Evolutionary conservation across 1,284 basidiomycete species (phyloP), one percentile per base, ranked within the genome.

Genomic region (Calocybe gambosa): DNA sequence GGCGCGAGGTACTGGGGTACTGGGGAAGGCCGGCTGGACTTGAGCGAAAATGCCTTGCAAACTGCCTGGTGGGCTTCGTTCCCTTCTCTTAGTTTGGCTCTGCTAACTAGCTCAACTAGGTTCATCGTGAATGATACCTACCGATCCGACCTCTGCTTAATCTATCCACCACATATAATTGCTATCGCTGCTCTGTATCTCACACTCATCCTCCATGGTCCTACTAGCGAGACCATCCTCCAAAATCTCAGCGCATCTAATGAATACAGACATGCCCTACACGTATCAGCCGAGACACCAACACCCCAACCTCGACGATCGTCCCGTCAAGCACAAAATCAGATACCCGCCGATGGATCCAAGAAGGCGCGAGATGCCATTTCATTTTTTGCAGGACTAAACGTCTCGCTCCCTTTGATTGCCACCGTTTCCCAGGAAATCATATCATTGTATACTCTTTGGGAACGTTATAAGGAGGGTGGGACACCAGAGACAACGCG

Each of bases 121-220:
- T 93, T 94, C 62, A 81, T 97, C 54, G 84, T 98, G 59, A 99
- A 98, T 68, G 96, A 99, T 65, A 92, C 89, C 0, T 98, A 93
- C 62, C 84, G 92, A 42, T 92, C 90, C 1, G 88, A 94, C 45
- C 70, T 98, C 9, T 91, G 89, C 55, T 80, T 98, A 8, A 68
- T 96, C 28, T 88, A 98, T 59, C 93, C 95, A 0, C 95, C 95
- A 0, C 93, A 97, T 63, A 75, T 98, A 47, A 87, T 98, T 50
- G 93, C 95, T 13, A 78, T 98, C 50, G 85, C 93, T 0, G 85
- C 92, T 0, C 77, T 98, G 46, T 97, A 93, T 66, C 78, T 97
- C 50, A 85, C 85, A 0, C 82, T 93, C 57, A 76, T 86, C 38
- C 71, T 85, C 5, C 80, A 88, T 57, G 64, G 68, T 21, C 76